Conservation (phyloP, 768 basidiomycete species). For the Candolleomyces aberdarensis region DNA sequence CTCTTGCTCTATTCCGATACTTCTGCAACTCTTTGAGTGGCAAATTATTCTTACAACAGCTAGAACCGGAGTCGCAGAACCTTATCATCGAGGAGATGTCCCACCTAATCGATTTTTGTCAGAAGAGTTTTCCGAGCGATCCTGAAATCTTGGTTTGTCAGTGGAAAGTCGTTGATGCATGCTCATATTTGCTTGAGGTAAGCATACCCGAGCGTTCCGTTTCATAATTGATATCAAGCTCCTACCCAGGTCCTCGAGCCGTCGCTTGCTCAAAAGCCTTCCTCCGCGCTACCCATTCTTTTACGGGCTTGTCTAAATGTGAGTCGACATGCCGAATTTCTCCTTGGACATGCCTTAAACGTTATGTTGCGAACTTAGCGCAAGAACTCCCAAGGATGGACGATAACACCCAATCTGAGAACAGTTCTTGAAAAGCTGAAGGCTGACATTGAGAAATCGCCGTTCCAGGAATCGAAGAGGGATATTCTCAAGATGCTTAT, state of each 20-base stretch:
- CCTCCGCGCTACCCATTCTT: background rate
- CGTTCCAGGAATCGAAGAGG: conserved; percentile 18
- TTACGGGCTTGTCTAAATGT: conserved; percentile 44
- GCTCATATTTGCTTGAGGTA: conserved; percentile 47
- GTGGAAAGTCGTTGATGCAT: conserved; percentile 48
- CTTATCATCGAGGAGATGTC: conserved; percentile 46
- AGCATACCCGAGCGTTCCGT: conserved; percentile 11
- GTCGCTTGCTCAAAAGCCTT: background rate
- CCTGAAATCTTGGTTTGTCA: background rate
- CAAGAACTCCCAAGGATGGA: conserved; percentile 40
- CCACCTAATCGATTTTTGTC: conserved; percentile 30
- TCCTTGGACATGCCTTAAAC: background rate
- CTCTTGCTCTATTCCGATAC: conserved; percentile 49
- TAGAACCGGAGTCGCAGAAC: conserved; percentile 40
- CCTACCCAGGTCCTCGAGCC: background rate
- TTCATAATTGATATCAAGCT: background rate
- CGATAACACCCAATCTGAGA: conserved; percentile 36
- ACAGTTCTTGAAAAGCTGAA: conserved; percentile 30
- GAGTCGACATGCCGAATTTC: conserved; percentile 11
- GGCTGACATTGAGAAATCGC: conserved; percentile 19
- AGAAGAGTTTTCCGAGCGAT: conserved; percentile 6
- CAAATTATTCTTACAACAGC: conserved; percentile 46
- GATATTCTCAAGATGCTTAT: conserved; percentile 44
- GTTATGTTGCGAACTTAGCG: conserved; percentile 30
- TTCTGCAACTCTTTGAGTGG: conserved; percentile 42